Evolutionary conservation across 1,284 basidiomycete genomes (phyloP), one percentile per base, ranked within the genome.

Genomic region (Polyporus tsugae): DNA sequence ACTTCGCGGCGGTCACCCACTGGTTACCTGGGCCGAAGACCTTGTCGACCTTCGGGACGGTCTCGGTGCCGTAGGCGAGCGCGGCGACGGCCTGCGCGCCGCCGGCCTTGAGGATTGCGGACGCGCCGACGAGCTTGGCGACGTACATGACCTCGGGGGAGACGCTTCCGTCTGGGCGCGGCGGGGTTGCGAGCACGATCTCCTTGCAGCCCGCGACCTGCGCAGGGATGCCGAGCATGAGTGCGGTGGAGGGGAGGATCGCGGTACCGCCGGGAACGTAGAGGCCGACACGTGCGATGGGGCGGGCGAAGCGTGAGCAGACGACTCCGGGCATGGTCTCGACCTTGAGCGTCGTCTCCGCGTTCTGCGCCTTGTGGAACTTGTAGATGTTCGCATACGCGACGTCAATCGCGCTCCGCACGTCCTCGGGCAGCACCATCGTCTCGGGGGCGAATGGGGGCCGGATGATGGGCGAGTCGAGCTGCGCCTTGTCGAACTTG

Each of bases 1-100:
- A 98, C 85, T 99, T 99, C 67, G 97, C 97, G 0, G 98, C 98
- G 0, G 97, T 99, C 35, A 99, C 98, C 93, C 97, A 99, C 80
- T 99, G 98, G 80, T 99, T 99, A 33, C 98, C 98, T 3, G 98
- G 98, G 22, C 98, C 98, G 76, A 98, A 98, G 75, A 99, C 97
- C 83, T 98, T 99, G 86, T 99, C 98, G 19, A 99, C 98, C 83
- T 99, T 99, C n/a, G 96, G 96, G 9, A 97, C 96, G 2, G 92
- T 92, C 78, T 93, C 86, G 5, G 98, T 99, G 17, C 98, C 98
- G 80, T 99, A 99, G 1, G 98, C 98, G 82, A 99, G 86, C 0
- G 96, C 97, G 17, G 96, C 95, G n/a, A 99, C 90, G 1, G 98
- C 98, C 79, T 99, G 98, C 4, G 95, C 98, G 41, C 98, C 98